A percentile compares a stretch with the other conserved stretches of the same genome.
Conservation (phyloP, 139 green algal species). For the Volvox africanus region DNA sequence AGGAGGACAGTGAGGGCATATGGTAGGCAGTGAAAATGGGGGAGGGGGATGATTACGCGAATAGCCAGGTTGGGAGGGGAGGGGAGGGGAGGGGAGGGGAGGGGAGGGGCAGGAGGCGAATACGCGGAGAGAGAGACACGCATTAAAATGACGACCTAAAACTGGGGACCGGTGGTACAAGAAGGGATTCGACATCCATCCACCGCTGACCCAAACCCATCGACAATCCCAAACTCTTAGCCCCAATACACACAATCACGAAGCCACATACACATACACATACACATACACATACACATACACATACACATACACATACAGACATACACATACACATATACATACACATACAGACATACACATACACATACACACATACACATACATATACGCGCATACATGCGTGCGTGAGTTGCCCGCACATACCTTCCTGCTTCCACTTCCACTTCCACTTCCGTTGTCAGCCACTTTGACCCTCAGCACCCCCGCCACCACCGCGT, state of each 20-base stretch:
- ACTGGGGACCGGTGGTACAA: neutral
- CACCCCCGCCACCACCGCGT: constrained; percentile 22
- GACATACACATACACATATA: neutral
- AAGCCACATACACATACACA: too few relatives aligned
- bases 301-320: neutral
- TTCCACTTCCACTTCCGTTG: neutral
- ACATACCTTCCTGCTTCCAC: neutral
- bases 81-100: too few relatives aligned
- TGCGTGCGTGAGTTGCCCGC: too few relatives aligned
- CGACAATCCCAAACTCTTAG: neutral
- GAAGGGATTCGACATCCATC: neutral
- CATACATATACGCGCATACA: too few relatives aligned
- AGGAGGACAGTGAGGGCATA: neutral
- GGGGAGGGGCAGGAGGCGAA: too few relatives aligned
- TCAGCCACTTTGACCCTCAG: neutral
- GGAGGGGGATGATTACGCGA: neutral
- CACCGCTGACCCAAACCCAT: neutral
- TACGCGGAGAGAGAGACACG: neutral
- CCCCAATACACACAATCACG: neutral
- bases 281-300: too few relatives aligned
- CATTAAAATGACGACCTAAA: neutral
- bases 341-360: neutral
- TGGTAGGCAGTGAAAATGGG: neutral
- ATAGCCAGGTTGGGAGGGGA: neutral
- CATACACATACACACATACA: neutral